These are phyloP conservation scores for Aspergillus leporis DNA, from an alignment of 495 filamentous ascomycete species.

Conservation along the genomic window DNA sequence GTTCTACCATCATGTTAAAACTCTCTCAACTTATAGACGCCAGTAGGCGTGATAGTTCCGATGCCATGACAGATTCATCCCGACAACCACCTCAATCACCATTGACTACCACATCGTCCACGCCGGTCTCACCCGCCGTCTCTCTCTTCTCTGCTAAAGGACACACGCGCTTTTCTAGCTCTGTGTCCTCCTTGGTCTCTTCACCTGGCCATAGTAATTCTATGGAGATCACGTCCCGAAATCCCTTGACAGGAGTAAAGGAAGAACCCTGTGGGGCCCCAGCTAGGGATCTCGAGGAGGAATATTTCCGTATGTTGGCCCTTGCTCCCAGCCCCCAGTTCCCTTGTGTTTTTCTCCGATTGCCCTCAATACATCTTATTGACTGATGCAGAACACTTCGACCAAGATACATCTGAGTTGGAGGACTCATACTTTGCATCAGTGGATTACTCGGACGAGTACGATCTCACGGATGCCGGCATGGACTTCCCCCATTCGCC, in stretches of 20 bases:
- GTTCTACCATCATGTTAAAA: slow-evolving; percentile 26
- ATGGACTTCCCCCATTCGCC: slow-evolving; percentile 54
- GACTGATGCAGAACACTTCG: slow-evolving; percentile 39
- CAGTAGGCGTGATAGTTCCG: slow-evolving; percentile 30
- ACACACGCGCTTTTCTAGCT: slow-evolving; percentile 53
- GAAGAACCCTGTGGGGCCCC: slow-evolving; percentile 50
- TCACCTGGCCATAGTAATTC: slow-evolving; percentile 51
- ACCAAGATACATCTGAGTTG: slow-evolving; percentile 27
- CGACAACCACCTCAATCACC: slow-evolving; percentile 32
- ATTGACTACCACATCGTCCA: slow-evolving; percentile 38
- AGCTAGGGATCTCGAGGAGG: slow-evolving; percentile 44
- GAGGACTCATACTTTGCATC: slow-evolving; percentile 39
- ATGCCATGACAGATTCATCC: slow-evolving; percentile 24
- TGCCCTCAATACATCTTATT: slow-evolving; percentile 8
- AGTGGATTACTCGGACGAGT: slow-evolving; percentile 47
- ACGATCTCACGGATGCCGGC: slow-evolving; percentile 62
- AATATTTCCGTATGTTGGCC: slow-evolving; percentile 45
- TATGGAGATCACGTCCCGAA: slow-evolving; percentile 49
- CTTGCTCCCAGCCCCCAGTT: slow-evolving; percentile 20
- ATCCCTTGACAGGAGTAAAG: slow-evolving; percentile 53
- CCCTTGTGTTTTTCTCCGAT: slow-evolving; percentile 11
- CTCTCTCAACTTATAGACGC: slow-evolving; percentile 29
- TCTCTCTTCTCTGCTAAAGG: slow-evolving; percentile 44
- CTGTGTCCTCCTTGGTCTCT: slow-evolving; percentile 60
- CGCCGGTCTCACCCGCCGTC: slow-evolving; percentile 45